Percentiles rank a stretch among this genome's conserved stretches.
Evolutionary conservation across 192 early-diverging fungal species (phyloP).

Genomic region (Podila epicladia): DNA sequence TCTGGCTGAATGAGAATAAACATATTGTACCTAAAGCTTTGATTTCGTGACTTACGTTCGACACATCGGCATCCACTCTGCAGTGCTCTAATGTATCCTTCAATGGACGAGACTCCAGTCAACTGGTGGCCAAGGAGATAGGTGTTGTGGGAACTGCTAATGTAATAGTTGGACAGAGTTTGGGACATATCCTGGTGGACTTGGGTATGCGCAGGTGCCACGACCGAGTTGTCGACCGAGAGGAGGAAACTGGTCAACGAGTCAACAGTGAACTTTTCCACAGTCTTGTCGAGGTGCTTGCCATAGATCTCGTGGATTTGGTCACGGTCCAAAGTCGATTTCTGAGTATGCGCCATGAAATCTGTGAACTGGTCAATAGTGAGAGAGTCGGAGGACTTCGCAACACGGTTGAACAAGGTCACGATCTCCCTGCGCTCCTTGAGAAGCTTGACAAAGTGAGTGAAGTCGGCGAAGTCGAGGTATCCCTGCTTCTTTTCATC

Average conservation of each 20-base stretch:
- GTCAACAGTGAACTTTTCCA: slow-evolving; percentile 65
- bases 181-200: slow-evolving; percentile 73
- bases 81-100: slow-evolving; percentile 88
- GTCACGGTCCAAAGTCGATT: slow-evolving; percentile 55
- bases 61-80: slow-evolving; percentile 89
- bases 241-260: slow-evolving; percentile 73
- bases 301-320: slow-evolving; percentile 64
- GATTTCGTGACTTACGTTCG: slow-evolving; percentile 63
- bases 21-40: no score
- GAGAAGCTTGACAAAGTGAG: slow-evolving; percentile 66
- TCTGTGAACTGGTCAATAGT: slow-evolving; percentile 61
- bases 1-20: no score
- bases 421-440: slow-evolving; percentile 71
- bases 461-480: slow-evolving; percentile 67
- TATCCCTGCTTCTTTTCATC: slow-evolving; percentile 58
- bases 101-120: slow-evolving; percentile 79
- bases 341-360: slow-evolving; percentile 68
- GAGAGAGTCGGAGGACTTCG: slow-evolving; percentile 48
- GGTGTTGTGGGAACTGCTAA: slow-evolving; percentile 92
- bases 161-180: slow-evolving; percentile 83
- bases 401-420: slow-evolving; percentile 59
- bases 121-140: slow-evolving; percentile 89
- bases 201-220: slow-evolving; percentile 58
- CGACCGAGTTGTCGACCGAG: slow-evolving; percentile 68
- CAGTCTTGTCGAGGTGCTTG: slow-evolving; percentile 59